Base-by-base conservation (phyloP, 495 filamentous ascomycete species). In the Aspergillus bertholletiae region DNA sequence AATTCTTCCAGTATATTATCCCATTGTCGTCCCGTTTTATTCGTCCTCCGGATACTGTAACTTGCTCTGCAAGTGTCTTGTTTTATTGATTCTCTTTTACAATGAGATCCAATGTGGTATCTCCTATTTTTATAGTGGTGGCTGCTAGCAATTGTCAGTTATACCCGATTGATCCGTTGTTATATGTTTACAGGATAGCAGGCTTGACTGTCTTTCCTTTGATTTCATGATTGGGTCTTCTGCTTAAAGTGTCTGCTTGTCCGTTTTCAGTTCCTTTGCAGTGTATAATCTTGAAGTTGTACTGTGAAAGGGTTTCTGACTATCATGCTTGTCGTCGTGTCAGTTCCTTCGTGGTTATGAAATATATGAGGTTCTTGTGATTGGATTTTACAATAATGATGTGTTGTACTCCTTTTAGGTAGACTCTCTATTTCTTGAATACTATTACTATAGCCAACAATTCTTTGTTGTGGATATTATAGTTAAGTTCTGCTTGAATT, bases 381-480 rank as follows among this genome's bases (percentile, higher is more conserved):
- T 62, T 45, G 0, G 50, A 44, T 28, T 28, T 28, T 28, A 28
- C 9, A 28, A 28, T 28, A 28, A 28, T 28, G 5, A 9, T 28
- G 5, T 9, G 5, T 9, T 28, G 7, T 32, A 24, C 44, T 57
- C 57, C 28, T 51, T 40, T 37, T 57, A 70, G 55, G 23, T 65
- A 32, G 13, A 49, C 34, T 15, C 53, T 3, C 54, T 9, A 57
- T 43, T 57, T 24, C 27, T 65, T 22, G 30, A 64, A 45, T 1
- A 21, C 21, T 1, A n/a, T 17, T 11, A 65, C 54, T 28, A 63
- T 62, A 7, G 49, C 58, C 7, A 71, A 17, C 1, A 68, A 46
- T 35, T 62, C 57, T 22, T 70, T 65, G 48, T 74, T 35, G 41
- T 71, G 51, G 17, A 67, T 72, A 43, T 67, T 21, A 40, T 71